Conservation (phyloP, 2,329 filamentous ascomycete species). For the Aspergillus tubingensis region DNA sequence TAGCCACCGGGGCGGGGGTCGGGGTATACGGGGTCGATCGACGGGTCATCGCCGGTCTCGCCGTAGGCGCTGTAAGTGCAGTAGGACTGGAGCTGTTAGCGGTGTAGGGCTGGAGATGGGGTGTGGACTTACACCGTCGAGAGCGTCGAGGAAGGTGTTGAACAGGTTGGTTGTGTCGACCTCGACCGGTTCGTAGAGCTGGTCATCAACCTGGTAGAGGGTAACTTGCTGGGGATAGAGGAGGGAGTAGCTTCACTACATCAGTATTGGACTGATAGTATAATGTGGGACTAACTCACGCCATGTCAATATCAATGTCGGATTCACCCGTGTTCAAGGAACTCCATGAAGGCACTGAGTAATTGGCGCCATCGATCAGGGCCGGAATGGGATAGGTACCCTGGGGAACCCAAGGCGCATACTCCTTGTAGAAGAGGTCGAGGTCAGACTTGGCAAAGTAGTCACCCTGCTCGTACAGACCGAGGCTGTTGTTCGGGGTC, state of each 20-base stretch:
- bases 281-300: conserved; percentile 34
- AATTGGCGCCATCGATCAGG: conserved; percentile 52
- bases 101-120: background rate
- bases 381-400: conserved; percentile 50
- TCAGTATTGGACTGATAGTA: background rate
- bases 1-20: conserved; percentile 53
- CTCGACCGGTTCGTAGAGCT: conserved; percentile 42
- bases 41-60: conserved; percentile 51
- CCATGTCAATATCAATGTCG: conserved; percentile 58
- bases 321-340: conserved; percentile 49
- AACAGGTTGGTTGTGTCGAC: conserved; percentile 35
- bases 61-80: conserved; percentile 55
- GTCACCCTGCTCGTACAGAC: conserved; percentile 57
- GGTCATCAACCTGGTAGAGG: conserved; percentile 55
- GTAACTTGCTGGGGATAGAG: conserved; percentile 55
- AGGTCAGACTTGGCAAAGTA: conserved; percentile 55
- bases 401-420: conserved; percentile 44
- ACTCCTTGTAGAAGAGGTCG: conserved; percentile 51
- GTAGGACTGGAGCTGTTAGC: conserved; percentile 42
- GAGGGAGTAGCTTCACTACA: conserved; percentile 35
- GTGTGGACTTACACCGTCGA: conserved; percentile 45
- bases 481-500: conserved; percentile 52
- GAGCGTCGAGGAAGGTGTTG: conserved; percentile 55
- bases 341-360: conserved; percentile 36
- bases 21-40: conserved; percentile 55